Conservation (phyloP, 2,329 filamentous ascomycete genomes). For the Arthrinium phaeospermum region DNA sequence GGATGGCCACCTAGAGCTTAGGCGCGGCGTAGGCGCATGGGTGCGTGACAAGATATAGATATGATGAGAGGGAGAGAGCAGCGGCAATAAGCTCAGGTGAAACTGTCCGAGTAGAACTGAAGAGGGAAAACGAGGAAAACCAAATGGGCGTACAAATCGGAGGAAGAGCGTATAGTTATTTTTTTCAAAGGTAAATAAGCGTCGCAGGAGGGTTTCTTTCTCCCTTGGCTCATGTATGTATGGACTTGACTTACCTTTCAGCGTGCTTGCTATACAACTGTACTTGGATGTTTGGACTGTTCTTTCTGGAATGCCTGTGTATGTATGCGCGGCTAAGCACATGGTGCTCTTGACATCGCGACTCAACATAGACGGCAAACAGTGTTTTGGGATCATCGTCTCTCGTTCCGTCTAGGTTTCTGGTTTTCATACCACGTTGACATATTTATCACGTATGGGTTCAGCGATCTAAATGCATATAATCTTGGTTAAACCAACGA, state of each 20-base stretch:
- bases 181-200: neutral
- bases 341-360: neutral
- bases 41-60: neutral
- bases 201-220: neutral
- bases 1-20: neutral
- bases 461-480: neutral
- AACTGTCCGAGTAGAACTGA: neutral
- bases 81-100: neutral
- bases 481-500: neutral
- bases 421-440: neutral
- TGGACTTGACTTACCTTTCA: neutral
- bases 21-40: neutral
- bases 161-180: neutral
- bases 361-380: neutral
- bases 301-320: neutral
- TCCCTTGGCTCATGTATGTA: constrained; percentile 10
- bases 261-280: neutral
- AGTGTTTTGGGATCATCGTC: no score
- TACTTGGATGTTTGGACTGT: neutral
- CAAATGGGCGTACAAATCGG: neutral
- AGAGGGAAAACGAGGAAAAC: neutral
- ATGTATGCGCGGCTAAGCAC: neutral
- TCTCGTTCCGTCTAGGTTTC: neutral
- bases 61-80: neutral
- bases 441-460: neutral